These are phyloP conservation scores for Mediolabrus comicus DNA, from an alignment of 108 stramenopile genomes.

Conservation along the genomic window DNA sequence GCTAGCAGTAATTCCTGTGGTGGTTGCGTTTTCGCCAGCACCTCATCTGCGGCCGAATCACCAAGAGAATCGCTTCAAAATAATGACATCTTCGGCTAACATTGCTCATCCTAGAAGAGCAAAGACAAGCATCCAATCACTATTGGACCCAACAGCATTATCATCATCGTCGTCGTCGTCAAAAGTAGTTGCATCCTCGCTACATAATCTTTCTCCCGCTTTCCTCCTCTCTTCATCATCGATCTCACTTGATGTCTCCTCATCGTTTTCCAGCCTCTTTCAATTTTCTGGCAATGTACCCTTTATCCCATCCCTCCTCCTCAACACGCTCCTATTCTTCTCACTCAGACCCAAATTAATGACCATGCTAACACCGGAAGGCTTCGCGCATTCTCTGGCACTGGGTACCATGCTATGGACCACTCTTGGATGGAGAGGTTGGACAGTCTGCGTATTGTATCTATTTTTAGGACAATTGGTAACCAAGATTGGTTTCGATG, in stretches of 20 bases:
- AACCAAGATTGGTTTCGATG: conserved; percentile 87
- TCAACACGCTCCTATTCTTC: conserved; percentile 71
- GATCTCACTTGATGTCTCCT: not conserved
- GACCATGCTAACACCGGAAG: conserved; percentile 77
- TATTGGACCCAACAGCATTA: not conserved
- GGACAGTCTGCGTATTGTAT: conserved; percentile 88
- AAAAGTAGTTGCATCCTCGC: no score
- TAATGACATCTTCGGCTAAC: not conserved
- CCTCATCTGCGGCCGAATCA: not conserved
- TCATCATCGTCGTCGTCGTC: no score
- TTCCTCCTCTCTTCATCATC: conserved; percentile 1
- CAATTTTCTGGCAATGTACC: conserved; percentile 57
- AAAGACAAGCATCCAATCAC: not conserved
- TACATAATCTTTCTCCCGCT: no score
- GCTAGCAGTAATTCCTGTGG: not conserved
- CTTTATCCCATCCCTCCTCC: conserved; percentile 46
- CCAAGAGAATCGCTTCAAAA: not conserved
- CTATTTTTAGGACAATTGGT: conserved; percentile 79
- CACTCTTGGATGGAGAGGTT: conserved; percentile 83
- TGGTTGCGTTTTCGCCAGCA: not conserved
- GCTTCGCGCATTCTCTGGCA: conserved; percentile 71
- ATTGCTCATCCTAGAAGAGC: not conserved
- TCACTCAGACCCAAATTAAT: conserved; percentile 53
- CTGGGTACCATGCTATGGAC: conserved; percentile 85
- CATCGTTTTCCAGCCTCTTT: conserved; percentile 17